phyloP scores from a whole-genome alignment of 2,329 filamentous ascomycete genomes.

The Trichophaea hybrida region DNA sequence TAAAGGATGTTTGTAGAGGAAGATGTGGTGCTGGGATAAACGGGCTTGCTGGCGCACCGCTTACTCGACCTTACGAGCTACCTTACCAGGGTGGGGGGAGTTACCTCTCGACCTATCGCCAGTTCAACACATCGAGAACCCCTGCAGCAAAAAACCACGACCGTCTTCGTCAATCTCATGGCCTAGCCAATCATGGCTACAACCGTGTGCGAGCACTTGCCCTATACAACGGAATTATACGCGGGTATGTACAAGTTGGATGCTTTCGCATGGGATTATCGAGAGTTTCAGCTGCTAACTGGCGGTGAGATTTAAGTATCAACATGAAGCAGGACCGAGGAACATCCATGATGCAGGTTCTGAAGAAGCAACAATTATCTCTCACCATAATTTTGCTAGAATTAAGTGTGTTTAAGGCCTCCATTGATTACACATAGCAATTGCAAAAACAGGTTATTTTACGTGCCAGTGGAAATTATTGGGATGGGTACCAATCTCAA shows the following conservation, averaged over 20 bases:
- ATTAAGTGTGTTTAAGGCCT: too few species aligned
- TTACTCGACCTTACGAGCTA: background rate
- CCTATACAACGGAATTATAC: slow-evolving; percentile 1
- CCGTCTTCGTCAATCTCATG: background rate
- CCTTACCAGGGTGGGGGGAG: slow-evolving; percentile 1
- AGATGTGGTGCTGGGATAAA: too few species aligned
- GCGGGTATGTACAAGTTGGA: background rate
- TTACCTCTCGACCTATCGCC: background rate
- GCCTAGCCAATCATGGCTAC: background rate
- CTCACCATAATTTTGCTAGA: too few species aligned
- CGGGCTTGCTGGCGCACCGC: background rate
- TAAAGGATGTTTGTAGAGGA: too few species aligned
- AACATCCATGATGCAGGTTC: too few species aligned
- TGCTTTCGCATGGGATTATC: background rate
- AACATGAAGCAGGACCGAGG: too few species aligned
- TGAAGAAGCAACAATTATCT: too few species aligned
- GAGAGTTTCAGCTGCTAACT: background rate
- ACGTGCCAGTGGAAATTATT: too few species aligned
- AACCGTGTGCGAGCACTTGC: background rate
- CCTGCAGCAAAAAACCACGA: background rate
- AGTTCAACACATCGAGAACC: background rate
- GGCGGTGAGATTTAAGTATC: too few species aligned
- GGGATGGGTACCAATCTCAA: too few species aligned
- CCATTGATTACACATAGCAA: too few species aligned
- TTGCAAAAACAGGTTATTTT: too few species aligned